Base-by-base conservation (phyloP, 192 early-diverging fungal species). In the Coemansia sp. region DNA sequence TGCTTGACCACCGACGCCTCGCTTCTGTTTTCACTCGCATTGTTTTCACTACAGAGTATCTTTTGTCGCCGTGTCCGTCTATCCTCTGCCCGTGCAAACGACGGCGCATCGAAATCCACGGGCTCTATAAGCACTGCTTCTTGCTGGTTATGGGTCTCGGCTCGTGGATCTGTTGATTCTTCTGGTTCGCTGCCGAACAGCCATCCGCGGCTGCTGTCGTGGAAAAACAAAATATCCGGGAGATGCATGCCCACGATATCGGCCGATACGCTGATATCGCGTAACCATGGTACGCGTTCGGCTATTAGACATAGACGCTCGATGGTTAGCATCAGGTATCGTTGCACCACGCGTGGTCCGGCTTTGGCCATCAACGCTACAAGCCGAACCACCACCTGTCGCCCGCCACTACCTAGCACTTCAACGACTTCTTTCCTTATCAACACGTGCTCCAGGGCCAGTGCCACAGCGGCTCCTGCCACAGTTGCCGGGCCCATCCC, bases 281-380 rank as follows among this genome's bases (percentile, higher is more conserved):
- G 18, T 14, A 79, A 65, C 77, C 77, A 79, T 8, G 77, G 77
- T 17, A 63, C 69, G 1, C 65, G 59, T 32, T 68, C 43, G 56
- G 63, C 61, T 3, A 72, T 72, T 56, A 61, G 55, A 22, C 67
- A 37, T 5, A 79, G 72, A 4, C 63, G 51, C 22, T 54, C 48
- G 3, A 67, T 72, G 33, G 54, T 32, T 0, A 18, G 51, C 0
- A 48, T 14, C 18, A 61, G 65, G 32, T 74, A 68, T 12, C 45
- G 37, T n/a, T 37, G 3, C 1, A 68, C 37, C 1, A 68, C 71
- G n/a, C 67, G 51, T 8, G 59, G 56, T 7, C 77, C 57, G 2
- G 68, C 64, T 5, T 67, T 67, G 18, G 56, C 74, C 45, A 62
- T 22, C 48, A 75, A 32, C 7, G 72, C 65, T 0, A 67, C 68